Base-by-base conservation (phyloP, 768 basidiomycete species). In the Hericium erinaceus region DNA sequence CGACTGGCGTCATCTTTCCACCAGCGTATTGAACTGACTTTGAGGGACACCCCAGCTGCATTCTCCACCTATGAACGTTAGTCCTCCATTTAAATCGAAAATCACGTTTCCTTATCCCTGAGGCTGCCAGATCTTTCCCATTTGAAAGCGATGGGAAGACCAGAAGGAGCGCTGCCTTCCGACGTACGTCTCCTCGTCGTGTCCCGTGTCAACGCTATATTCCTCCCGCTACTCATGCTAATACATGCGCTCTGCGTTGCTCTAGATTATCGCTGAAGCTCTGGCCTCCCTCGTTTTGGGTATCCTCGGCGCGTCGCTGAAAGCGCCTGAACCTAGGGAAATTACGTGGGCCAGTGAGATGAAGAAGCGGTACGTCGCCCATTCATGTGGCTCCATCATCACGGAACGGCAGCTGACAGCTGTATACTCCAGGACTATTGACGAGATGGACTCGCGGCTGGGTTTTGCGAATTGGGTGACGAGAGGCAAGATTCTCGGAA, bases 331-430 rank as follows among this genome's bases (percentile, higher is more conserved):
- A 37, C 71, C 92, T 38, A 89, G 85, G 63, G 88, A 92, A 64
- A 89, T 92, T 58, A 86, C 87, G 38, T 94, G 90, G 92, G 81
- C 89, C 16, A 90, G 87, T 64, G 91, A 95, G 72, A 93, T 93
- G 91, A 80, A 79, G 64, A 84, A 80, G 66, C 78, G 85, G 91
- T 91, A 64, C 63, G 82, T 70, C 16, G 33, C 7, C 33, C 20
- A 48, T 1, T 15, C n/a, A 46, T 46, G 3, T 2, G 6, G 38
- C 3, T 38, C 33, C 33, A 33, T 33, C 33, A 33, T 10, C 33
- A 6, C 7, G 9, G 33, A 6, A 33, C 33, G 6, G 33, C 33
- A 33, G 1, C 33, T 20, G 20, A 58, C 28, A 20, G 13, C 9
- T 18, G 12, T 6, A 26, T 53, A 4, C 18, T 39, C 3, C 39